phyloP scores from a whole-genome alignment of 1,284 basidiomycete genomes.

The Leccinum solheimii region DNA sequence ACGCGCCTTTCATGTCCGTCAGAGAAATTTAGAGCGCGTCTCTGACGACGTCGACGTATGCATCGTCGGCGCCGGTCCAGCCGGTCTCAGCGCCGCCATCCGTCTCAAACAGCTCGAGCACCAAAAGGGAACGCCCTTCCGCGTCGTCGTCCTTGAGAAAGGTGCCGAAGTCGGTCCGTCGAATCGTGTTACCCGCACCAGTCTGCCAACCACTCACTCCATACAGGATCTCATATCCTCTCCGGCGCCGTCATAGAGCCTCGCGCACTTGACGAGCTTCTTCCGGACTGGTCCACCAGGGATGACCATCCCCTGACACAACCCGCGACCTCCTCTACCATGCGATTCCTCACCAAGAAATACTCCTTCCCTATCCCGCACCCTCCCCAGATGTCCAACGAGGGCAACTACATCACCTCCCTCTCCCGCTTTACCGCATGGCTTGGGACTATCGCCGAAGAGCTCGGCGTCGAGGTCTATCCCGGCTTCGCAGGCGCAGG shows the following conservation, averaged over 20 bases:
- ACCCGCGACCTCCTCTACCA: constrained; percentile 76
- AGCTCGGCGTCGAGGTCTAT: constrained; percentile 94
- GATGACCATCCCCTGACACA: constrained; percentile 71
- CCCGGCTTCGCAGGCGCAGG: constrained; percentile 94
- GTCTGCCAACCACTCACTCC: background rate
- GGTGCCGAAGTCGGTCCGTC: constrained; percentile 85
- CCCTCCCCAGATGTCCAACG: constrained; percentile 96
- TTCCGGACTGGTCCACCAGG: constrained; percentile 80
- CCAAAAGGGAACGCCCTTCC: constrained; percentile 76
- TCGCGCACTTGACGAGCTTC: constrained; percentile 86
- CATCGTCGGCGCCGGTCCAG: constrained; percentile 95
- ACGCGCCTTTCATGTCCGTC: constrained; percentile 32
- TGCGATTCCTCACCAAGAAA: constrained; percentile 85
- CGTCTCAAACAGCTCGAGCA: constrained; percentile 91
- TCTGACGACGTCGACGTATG: constrained; percentile 94
- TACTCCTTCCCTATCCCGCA: constrained; percentile 87
- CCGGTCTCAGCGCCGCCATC: constrained; percentile 96
- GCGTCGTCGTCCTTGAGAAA: constrained; percentile 96
- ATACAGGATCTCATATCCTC: constrained; percentile 87
- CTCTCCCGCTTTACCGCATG: constrained; percentile 89
- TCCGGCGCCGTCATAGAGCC: constrained; percentile 97
- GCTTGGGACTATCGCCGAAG: constrained; percentile 88
- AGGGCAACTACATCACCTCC: constrained; percentile 93
- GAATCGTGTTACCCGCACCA: background rate
- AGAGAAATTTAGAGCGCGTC: constrained; percentile 66